phyloP scores from a whole-genome alignment of 306 rosid genomes.

The Citrullus mucosospermus region DNA sequence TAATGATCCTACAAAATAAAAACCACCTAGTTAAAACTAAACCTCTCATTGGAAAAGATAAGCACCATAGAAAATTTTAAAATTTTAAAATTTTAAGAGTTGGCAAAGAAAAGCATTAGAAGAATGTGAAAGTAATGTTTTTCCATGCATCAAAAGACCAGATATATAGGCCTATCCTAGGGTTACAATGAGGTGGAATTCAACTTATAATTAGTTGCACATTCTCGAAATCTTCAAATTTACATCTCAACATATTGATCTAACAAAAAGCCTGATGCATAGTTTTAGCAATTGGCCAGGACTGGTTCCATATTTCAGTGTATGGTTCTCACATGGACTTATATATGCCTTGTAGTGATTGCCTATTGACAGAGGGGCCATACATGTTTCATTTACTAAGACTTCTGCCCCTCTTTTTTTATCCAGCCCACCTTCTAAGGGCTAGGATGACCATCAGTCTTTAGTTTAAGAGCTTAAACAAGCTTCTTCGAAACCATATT shows the following conservation, averaged over 20 bases:
- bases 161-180: not conserved
- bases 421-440: no score
- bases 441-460: no score
- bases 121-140: not conserved
- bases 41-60: not conserved
- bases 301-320: not conserved
- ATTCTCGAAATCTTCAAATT: not conserved
- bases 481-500: no score
- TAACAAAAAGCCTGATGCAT: not conserved
- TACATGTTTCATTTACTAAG: no score
- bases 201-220: not conserved
- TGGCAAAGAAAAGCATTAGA: not conserved
- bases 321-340: not conserved
- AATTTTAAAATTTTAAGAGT: not conserved
- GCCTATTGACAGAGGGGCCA: no score
- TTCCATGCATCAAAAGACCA: not conserved
- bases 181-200: not conserved
- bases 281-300: not conserved
- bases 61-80: not conserved
- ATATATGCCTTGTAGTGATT: no score
- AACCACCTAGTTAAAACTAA: not conserved
- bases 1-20: conserved; percentile 45
- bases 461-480: no score
- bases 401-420: no score
- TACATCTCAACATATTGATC: not conserved